Base-by-base conservation (phyloP, 805 yeast genomes). In the Groenewaldozyma salmanticensis region DNA sequence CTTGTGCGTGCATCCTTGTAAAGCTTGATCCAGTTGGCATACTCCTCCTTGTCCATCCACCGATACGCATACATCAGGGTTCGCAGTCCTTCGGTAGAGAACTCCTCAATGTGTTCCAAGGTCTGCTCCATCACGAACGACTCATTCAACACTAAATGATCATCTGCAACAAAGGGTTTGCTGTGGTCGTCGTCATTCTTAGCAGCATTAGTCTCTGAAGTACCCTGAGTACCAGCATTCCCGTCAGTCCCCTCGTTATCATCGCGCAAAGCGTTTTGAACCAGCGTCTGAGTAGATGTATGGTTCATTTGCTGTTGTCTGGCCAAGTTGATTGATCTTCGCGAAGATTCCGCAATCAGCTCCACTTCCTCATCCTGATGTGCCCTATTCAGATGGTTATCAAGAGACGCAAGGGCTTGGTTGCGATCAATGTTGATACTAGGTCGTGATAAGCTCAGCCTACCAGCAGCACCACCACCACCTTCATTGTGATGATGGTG, bases 21-120 rank as follows among this genome's bases (percentile, higher is more conserved):
- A 15, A 75, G 70, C 18, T 56, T 52, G 6, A 74, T 69, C 95
- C 97, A 92, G 5, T 52, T 52, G 4, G 68, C 67, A 57, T 82
- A 90, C 35, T 73, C 81, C 0, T 59, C 57, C 17, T 65, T 61
- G 35, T 72, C 71, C 13, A 92, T 51, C 79, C 90, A 82, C 51
- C 74, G 76, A 63, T 75, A 86, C 2, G 87, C 79, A 58, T 87
- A 92, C 47, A 92, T 58, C 49, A 92, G 70, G 0, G 99, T 92
- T 55, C 99, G 73, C 43, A 92, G 66, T 1, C 99, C 99, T 48
- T 90, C 96, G 0, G 94, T 81, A 0, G 96, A 87, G 60, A 88
- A 92, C 45, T 85, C 94, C 51, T 92, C 97, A 44, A 92, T 75
- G 48, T 94, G 95, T 51, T 85, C 83, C 42, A 94, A 65, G 0